A percentile compares a stretch with the other conserved stretches of the same genome.
phyloP scores from a whole-genome alignment of 1,139 yeast species.

The Magnusiomyces tetraspermus region DNA sequence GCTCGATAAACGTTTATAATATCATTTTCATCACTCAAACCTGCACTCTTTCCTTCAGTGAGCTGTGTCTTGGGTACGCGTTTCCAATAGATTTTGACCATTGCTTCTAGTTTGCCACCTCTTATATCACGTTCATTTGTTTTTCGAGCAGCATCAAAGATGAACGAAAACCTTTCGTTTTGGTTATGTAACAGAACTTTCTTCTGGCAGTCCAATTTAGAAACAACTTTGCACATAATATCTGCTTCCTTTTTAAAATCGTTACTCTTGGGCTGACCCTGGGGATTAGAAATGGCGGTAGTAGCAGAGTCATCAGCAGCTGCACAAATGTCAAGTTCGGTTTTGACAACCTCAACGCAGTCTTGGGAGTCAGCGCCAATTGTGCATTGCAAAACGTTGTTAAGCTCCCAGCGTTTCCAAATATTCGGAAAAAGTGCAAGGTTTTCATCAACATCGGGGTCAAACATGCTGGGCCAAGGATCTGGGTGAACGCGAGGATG shows the following conservation, averaged over 20 bases:
- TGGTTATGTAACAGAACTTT: slow-evolving; percentile 24
- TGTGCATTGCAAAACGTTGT: slow-evolving; percentile 10
- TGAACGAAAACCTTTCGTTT: slow-evolving; percentile 18
- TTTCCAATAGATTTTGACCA: slow-evolving; percentile 26
- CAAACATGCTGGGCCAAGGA: slow-evolving; percentile 31
- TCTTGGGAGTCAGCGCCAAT: slow-evolving; percentile 15
- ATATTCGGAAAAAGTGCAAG: slow-evolving; percentile 14
- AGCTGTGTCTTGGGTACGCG: slow-evolving; percentile 15
- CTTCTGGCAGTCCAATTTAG: slow-evolving; percentile 9
- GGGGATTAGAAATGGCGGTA: neutral
- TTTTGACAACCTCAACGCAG: slow-evolving; percentile 19
- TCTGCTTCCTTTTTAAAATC: slow-evolving; percentile 11
- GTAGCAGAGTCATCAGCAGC: neutral
- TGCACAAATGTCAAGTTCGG: slow-evolving; percentile 10
- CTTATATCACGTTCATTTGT: slow-evolving; percentile 23
- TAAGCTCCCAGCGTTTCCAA: slow-evolving; percentile 14
- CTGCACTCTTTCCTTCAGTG: neutral
- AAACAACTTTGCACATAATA: slow-evolving; percentile 18
- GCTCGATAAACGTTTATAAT: slow-evolving; percentile 22
- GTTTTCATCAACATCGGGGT: slow-evolving; percentile 19
- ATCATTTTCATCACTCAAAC: slow-evolving; percentile 6
- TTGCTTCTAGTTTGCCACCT: slow-evolving; percentile 29
- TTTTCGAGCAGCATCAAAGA: slow-evolving; percentile 23
- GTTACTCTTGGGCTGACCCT: neutral
- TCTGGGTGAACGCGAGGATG: slow-evolving; percentile 27